phyloP scores from a whole-genome alignment of 1,139 yeast genomes.

The Magnusiomyces fungicola region DNA sequence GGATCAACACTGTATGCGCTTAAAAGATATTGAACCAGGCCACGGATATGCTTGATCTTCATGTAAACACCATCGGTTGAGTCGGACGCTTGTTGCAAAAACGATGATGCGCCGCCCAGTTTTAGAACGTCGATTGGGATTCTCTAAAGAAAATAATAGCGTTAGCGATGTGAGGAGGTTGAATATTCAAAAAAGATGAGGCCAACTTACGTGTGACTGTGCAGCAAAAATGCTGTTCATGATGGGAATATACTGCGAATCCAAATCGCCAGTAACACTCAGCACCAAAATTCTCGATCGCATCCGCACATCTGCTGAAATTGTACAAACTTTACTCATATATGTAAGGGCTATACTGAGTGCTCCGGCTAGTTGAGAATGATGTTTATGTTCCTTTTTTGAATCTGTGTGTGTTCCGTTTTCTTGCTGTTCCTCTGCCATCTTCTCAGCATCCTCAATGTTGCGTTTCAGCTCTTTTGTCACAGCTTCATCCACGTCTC shows the following conservation, averaged over 20 bases:
- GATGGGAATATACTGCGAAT: conserved; percentile 79
- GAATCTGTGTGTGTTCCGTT: conserved; percentile 6
- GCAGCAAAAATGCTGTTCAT: conserved; percentile 98
- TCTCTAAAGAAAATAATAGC: conserved; percentile 31
- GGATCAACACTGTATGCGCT: conserved; percentile 78
- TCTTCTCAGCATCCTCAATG: conserved; percentile 30
- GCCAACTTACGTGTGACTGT: conserved; percentile 56
- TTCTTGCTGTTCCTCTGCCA: conserved; percentile 12
- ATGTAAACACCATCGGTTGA: conserved; percentile 89
- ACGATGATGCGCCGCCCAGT: conserved; percentile 69
- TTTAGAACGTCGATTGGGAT: conserved; percentile 89
- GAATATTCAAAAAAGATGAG: too few relatives aligned
- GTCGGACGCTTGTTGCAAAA: conserved; percentile 92
- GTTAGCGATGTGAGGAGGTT: too few relatives aligned
- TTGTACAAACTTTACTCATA: conserved; percentile 50
- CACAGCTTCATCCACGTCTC: conserved; percentile 71
- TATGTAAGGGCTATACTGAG: conserved; percentile 71
- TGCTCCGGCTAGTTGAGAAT: conserved; percentile 64
- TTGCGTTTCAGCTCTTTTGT: conserved; percentile 51
- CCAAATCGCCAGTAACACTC: conserved; percentile 69
- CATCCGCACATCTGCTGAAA: conserved; percentile 33
- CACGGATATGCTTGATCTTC: conserved; percentile 62
- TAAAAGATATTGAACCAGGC: conserved; percentile 63
- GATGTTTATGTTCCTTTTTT: conserved; percentile 23
- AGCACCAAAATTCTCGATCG: conserved; percentile 69